A percentile compares a stretch with the other conserved stretches of the same genome.
Conservation (phyloP, 2,329 filamentous ascomycete genomes). For the Aspergillus brunneoviolaceus region DNA sequence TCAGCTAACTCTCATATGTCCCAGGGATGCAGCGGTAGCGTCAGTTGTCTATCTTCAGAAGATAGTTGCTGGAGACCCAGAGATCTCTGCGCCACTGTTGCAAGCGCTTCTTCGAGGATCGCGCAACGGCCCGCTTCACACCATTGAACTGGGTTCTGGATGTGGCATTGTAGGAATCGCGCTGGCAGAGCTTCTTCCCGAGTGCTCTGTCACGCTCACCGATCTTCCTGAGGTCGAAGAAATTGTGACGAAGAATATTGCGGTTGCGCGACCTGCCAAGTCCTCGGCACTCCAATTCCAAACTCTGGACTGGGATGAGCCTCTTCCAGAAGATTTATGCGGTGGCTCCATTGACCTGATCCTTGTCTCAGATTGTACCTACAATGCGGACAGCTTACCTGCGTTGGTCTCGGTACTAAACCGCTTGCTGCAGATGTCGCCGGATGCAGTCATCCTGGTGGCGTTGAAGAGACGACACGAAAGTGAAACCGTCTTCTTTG, state of each 20-base stretch:
- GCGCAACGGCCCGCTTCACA: conserved; percentile 41
- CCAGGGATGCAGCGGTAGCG: conserved; percentile 60
- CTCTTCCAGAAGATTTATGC: conserved; percentile 46
- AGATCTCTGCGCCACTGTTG: conserved; percentile 26
- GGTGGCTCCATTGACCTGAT: conserved; percentile 55
- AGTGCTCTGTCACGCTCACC: conserved; percentile 59
- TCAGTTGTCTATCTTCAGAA: conserved; percentile 54
- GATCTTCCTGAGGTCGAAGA: conserved; percentile 65
- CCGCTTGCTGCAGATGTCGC: conserved; percentile 49
- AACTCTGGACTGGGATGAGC: conserved; percentile 63
- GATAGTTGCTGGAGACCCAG: conserved; percentile 34
- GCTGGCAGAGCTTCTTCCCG: conserved; percentile 55
- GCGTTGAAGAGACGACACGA: conserved; percentile 68
- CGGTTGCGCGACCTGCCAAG: conserved; percentile 42
- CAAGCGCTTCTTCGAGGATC: conserved; percentile 34
- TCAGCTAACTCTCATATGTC: conserved; percentile 15
- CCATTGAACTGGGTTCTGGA: conserved; percentile 67
- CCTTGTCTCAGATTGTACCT: conserved; percentile 70
- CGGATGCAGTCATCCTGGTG: conserved; percentile 55
- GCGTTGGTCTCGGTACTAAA: conserved; percentile 60
- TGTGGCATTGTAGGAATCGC: conserved; percentile 68
- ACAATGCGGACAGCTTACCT: conserved; percentile 67
- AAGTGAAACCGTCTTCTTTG: conserved; percentile 66
- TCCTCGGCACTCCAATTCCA: conserved; percentile 49
- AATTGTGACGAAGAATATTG: conserved; percentile 59